These are phyloP conservation scores for Prunus fruticosa DNA, from an alignment of 306 rosid genomes.

Conservation along the genomic window DNA sequence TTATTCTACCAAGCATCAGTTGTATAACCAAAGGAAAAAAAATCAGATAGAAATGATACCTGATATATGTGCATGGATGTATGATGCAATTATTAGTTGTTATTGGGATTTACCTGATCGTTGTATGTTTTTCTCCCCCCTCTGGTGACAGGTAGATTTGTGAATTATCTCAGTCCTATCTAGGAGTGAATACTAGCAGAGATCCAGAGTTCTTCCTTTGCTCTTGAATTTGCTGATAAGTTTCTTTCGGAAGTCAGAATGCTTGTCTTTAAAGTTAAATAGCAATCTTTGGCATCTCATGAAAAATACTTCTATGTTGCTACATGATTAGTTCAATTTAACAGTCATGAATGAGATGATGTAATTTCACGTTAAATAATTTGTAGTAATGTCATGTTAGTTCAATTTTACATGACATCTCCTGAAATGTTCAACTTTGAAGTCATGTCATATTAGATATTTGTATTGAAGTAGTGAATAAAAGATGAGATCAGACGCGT, in stretches of 20 bases:
- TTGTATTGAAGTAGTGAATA: not conserved
- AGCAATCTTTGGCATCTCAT: slow-evolving; percentile 15
- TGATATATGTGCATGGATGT: not conserved
- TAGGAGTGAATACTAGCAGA: slow-evolving; percentile 22
- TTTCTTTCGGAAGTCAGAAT: slow-evolving; percentile 15
- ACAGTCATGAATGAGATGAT: slow-evolving; percentile 20
- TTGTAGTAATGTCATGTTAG: not conserved
- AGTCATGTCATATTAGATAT: slow-evolving; percentile 13
- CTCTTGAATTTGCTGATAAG: slow-evolving; percentile 1
- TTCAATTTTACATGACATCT: not conserved
- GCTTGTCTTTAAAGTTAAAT: slow-evolving; percentile 13
- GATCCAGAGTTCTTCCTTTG: slow-evolving; percentile 11
- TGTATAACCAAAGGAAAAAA: not conserved
- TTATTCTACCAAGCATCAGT: not conserved
- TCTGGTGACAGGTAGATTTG: slow-evolving; percentile 51
- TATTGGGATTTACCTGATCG: slow-evolving; percentile 3
- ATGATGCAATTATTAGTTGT: not conserved
- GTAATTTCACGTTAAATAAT: slow-evolving; percentile 12
- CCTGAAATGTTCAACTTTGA: slow-evolving; percentile 3
- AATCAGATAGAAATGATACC: not conserved
- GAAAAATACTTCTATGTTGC: slow-evolving; percentile 11
- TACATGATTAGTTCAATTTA: not conserved
- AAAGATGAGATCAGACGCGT: not conserved
- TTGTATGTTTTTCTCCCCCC: not conserved
- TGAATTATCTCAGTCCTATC: slow-evolving; percentile 59